A percentile compares a stretch with the other conserved stretches of the same genome.
phyloP scores from a whole-genome alignment of 2,329 filamentous ascomycete species.

The Colletotrichum sp. region DNA sequence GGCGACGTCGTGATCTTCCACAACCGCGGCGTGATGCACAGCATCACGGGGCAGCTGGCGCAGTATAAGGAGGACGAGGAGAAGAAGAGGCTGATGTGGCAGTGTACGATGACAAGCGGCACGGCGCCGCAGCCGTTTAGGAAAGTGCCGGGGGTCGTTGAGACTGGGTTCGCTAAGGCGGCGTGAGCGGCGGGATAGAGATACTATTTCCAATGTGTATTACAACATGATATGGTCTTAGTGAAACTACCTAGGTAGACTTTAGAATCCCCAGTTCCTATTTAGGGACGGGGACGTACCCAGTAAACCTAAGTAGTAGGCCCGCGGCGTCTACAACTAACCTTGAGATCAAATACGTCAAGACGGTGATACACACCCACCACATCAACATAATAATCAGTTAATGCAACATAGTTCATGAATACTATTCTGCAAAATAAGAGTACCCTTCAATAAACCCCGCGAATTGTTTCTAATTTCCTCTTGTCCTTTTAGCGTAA shows the following conservation, averaged over 20 bases:
- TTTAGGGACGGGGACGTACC: accelerated
- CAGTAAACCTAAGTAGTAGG: no score
- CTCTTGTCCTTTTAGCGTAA: background rate
- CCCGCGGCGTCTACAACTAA: accelerated
- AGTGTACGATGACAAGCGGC: constrained; percentile 27
- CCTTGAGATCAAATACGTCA: background rate
- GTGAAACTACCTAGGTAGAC: background rate
- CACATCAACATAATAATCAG: background rate
- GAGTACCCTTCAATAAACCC: background rate
- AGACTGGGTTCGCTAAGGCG: background rate
- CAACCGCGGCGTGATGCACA: background rate
- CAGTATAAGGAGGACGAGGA: constrained; percentile 28
- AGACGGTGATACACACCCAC: accelerated
- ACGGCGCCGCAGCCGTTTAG: background rate
- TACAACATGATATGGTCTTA: background rate
- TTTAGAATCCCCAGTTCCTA: background rate
- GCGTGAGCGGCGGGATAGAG: accelerated
- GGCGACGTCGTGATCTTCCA: constrained; percentile 25
- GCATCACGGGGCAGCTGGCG: background rate
- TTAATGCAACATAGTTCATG: accelerated
- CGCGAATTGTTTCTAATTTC: background rate
- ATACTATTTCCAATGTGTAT: background rate
- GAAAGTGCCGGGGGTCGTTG: background rate
- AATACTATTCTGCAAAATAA: background rate
- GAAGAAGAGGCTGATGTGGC: constrained; percentile 32